Percentiles rank a stretch among this genome's conserved stretches.
Evolutionary conservation across 2,329 filamentous ascomycete genomes (phyloP).

Genomic region (Volutella citrinella): DNA sequence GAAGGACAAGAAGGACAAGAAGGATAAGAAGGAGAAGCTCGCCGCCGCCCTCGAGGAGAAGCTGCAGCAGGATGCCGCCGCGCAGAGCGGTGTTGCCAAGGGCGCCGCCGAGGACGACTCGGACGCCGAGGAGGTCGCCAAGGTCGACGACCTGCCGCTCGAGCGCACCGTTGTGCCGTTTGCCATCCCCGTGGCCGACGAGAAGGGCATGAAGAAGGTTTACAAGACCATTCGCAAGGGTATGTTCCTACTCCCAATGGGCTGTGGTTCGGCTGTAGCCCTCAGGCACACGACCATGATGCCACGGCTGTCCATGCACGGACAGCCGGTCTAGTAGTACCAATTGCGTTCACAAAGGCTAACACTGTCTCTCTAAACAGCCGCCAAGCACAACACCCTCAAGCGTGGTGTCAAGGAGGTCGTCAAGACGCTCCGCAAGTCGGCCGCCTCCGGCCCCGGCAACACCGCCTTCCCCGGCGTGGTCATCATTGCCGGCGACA

Average conservation of each 20-base stretch:
- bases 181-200: constrained; percentile 75
- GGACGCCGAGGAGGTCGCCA: constrained; percentile 45
- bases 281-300: too few relatives aligned
- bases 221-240: constrained; percentile 57
- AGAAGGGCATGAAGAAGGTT: constrained; percentile 67
- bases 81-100: constrained; percentile 36
- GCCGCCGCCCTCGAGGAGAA: constrained; percentile 63
- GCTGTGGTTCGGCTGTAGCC: too few relatives aligned
- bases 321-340: too few relatives aligned
- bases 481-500: constrained; percentile 92
- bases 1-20: constrained; percentile 65
- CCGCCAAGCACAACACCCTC: constrained; percentile 90
- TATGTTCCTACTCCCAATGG: too few relatives aligned
- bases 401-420: constrained; percentile 99
- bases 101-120: constrained; percentile 43
- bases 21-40: constrained; percentile 72
- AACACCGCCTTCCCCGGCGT: constrained; percentile 66
- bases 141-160: constrained; percentile 38
- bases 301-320: not conserved
- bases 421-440: constrained; percentile 97
- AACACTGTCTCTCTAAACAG: constrained; percentile 57
- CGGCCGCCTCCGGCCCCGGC: constrained; percentile 64
- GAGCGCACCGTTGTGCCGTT: constrained; percentile 73
- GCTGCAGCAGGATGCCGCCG: constrained; percentile 53
- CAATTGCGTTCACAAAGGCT: too few relatives aligned